Evolutionary conservation across 306 rosid genomes (phyloP).

Genomic region (Sophora flavescens): DNA sequence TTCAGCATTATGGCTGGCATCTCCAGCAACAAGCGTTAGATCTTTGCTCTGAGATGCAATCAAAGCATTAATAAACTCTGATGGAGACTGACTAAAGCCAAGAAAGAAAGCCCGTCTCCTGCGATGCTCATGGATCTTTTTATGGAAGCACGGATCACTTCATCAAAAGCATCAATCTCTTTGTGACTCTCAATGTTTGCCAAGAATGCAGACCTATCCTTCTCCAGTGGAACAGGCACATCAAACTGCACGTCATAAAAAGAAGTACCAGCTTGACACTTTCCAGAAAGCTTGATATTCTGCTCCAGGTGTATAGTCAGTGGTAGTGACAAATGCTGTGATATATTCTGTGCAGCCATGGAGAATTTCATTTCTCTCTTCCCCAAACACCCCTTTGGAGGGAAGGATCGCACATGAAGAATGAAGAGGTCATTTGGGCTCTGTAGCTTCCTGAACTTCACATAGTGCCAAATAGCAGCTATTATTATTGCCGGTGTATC

Average conservation of each 20-base stretch:
- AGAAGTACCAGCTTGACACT: conserved; percentile 74
- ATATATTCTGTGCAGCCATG: conserved; percentile 70
- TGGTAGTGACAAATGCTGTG: conserved; percentile 81
- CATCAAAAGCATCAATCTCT: conserved; percentile 85
- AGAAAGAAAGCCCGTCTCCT: conserved; percentile 90
- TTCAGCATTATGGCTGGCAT: conserved; percentile 68
- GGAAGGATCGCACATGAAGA: conserved; percentile 84
- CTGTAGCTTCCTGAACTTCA: conserved; percentile 81
- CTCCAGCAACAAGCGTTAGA: conserved; percentile 88
- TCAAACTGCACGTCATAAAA: conserved; percentile 91
- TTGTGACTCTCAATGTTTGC: conserved; percentile 69
- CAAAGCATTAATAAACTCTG: conserved; percentile 86
- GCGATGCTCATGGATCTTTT: conserved; percentile 85
- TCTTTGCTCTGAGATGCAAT: conserved; percentile 92
- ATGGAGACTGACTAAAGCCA: conserved; percentile 95
- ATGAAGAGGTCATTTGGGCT: conserved; percentile 81
- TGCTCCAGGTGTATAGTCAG: conserved; percentile 89
- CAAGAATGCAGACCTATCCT: conserved; percentile 83
- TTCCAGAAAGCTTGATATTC: conserved; percentile 87
- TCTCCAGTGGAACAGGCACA: conserved; percentile 74
- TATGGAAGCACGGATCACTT: conserved; percentile 69
- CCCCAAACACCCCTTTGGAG: conserved; percentile 91
- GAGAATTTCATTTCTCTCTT: conserved; percentile 92
- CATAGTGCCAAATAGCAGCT: conserved; percentile 96
- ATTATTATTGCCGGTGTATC: conserved; percentile 82